Percentiles rank a stretch among this genome's conserved stretches.
phyloP scores from a whole-genome alignment of 2,329 filamentous ascomycete genomes.

The Aspergillus arachidicola region DNA sequence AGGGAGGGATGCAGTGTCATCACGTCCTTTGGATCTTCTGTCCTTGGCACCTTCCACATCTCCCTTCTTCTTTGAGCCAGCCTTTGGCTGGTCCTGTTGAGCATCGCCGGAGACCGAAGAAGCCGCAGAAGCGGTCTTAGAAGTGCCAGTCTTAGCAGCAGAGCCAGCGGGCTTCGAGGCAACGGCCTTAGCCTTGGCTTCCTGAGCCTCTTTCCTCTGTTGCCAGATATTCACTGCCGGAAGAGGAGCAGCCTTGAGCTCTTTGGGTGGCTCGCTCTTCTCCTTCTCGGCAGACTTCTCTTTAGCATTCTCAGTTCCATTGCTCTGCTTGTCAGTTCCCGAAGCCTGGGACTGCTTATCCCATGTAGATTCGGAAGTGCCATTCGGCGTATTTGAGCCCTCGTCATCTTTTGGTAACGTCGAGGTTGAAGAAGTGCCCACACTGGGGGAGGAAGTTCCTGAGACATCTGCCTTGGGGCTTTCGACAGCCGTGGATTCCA shows the following conservation, averaged over 20 bases:
- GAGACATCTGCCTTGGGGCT: constrained; percentile 39
- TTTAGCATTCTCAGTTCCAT: constrained; percentile 48
- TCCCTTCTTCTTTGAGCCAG: constrained; percentile 45
- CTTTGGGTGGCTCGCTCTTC: constrained; percentile 60
- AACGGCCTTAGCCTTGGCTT: constrained; percentile 52
- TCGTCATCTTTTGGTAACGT: constrained; percentile 63
- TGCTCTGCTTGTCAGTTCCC: constrained; percentile 59
- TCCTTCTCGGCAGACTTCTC: constrained; percentile 63
- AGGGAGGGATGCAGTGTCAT: constrained; percentile 54
- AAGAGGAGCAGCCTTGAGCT: constrained; percentile 77
- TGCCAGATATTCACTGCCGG: constrained; percentile 89
- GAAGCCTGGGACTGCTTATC: constrained; percentile 66
- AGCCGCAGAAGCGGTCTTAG: constrained; percentile 29
- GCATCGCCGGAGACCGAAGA: constrained; percentile 35
- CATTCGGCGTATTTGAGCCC: constrained; percentile 63
- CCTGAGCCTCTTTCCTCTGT: constrained; percentile 69
- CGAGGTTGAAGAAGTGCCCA: constrained; percentile 55
- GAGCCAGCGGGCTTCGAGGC: constrained; percentile 28
- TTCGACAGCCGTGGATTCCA: constrained; percentile 35
- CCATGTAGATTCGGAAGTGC: constrained; percentile 67
- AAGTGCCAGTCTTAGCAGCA: constrained; percentile 22
- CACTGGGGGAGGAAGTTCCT: constrained; percentile 56
- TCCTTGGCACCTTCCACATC: constrained; percentile 35
- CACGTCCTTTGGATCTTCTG: constrained; percentile 45
- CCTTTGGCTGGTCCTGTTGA: constrained; percentile 46